phyloP scores from a whole-genome alignment of 257 asterid species.

The Rubia yunnanensis region DNA sequence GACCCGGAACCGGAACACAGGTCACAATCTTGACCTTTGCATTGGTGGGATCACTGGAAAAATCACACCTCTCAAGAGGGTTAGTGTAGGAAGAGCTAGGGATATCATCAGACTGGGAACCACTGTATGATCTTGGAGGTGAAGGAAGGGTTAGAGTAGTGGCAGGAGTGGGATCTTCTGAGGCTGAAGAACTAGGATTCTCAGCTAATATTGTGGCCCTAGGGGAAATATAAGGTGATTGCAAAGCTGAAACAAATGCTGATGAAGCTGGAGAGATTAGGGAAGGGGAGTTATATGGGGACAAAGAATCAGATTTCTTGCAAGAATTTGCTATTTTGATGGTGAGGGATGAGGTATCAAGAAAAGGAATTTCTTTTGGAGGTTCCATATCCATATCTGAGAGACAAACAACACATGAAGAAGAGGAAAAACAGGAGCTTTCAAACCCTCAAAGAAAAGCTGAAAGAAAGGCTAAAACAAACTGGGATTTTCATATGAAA shows the following conservation, averaged over 20 bases:
- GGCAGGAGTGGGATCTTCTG: slow-evolving; percentile 36
- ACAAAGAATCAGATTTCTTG: slow-evolving; percentile 20
- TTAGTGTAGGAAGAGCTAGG: slow-evolving; percentile 85
- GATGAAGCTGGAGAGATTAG: slow-evolving; percentile 77
- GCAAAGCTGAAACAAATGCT: slow-evolving; percentile 85
- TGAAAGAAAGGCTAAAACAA: slow-evolving; percentile 2
- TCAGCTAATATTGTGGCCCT: slow-evolving; percentile 35
- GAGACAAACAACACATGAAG: slow-evolving; percentile 14
- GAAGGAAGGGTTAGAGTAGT: slow-evolving; percentile 45
- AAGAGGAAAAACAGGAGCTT: not conserved
- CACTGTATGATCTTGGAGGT: slow-evolving; percentile 57
- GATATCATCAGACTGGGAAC: slow-evolving; percentile 74
- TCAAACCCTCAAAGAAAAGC: slow-evolving; percentile 10
- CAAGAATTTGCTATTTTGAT: slow-evolving; percentile 40
- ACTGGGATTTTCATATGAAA: slow-evolving; percentile 2
- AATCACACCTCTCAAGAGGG: slow-evolving; percentile 49
- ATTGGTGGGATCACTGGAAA: slow-evolving; percentile 31
- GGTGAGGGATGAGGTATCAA: slow-evolving; percentile 47
- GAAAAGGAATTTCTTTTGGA: slow-evolving; percentile 18
- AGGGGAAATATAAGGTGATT: slow-evolving; percentile 85
- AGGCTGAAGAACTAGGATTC: slow-evolving; percentile 10
- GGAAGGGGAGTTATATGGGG: slow-evolving; percentile 57
- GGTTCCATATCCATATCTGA: slow-evolving; percentile 41
- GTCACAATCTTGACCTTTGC: slow-evolving; percentile 54
- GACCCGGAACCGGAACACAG: slow-evolving; percentile 42